Base-by-base conservation (phyloP, 2,329 filamentous ascomycete species). In the Claviceps quebecensis region DNA sequence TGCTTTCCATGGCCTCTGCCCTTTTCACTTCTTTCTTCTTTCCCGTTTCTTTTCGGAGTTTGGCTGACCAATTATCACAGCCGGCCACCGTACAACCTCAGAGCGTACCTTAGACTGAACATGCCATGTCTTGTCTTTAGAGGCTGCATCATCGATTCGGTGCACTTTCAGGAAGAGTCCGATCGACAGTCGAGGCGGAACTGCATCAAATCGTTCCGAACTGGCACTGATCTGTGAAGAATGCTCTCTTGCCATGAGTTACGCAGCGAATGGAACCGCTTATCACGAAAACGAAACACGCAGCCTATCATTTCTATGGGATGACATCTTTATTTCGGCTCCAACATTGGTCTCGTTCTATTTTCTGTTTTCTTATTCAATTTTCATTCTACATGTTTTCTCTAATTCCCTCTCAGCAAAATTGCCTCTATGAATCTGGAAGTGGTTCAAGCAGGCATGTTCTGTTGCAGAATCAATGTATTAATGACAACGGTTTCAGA, bases 21-120 rank as follows among this genome's bases (percentile, higher is more conserved):
- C 43, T 17, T 45, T 3, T 7, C 22, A 6, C 29, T 36, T 36
- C 7, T 14, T 16, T 16, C 13, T 11, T 13, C 23, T 47, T 36
- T 46, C 36, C 9, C 3, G 40, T 22, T 22, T 5, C 38, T 48
- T n/a, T 36, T 26, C 14, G 7, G 22, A 17, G 36, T 16, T 8
- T 17, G 29, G n/a, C 40, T 56, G 19, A 54, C 55, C 23, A 36
- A 39, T 29, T 40, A 41, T 7, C 3, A 36, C 52, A 79, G 76
- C 76, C 76, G 54, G 76, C 76, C 22, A 72, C 68, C 56, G 72
- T 79, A 41, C 72, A 76, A 51, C 76, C 76, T 44, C 76, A 79
- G 61, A 80, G 76, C 61, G 53, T 54, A 22, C 52, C 52, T 16
- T 54, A 50, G 40, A 29, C 5, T 13, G 7, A 2, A 5, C 22